Conservation (phyloP, 345 rosid species). For the Psidium guajava region DNA sequence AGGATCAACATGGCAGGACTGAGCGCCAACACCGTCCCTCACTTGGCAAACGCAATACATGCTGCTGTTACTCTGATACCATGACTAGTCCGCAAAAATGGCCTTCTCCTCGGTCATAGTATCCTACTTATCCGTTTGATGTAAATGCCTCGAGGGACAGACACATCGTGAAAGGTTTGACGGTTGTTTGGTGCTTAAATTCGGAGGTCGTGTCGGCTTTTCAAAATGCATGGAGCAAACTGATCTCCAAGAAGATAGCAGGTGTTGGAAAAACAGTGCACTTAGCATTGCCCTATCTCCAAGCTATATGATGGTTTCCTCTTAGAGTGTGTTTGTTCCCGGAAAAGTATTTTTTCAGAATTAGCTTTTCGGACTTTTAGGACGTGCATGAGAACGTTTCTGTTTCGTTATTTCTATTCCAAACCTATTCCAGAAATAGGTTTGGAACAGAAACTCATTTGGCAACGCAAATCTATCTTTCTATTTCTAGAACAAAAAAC, state of each 20-base stretch:
- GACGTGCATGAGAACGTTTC: too few relatives aligned
- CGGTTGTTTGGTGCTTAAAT: neutral
- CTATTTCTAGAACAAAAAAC: too few relatives aligned
- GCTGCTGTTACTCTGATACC: conserved; percentile 15
- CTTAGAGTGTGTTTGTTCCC: neutral
- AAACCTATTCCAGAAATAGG: too few relatives aligned
- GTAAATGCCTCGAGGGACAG: neutral
- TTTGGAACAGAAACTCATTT: too few relatives aligned
- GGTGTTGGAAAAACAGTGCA: neutral
- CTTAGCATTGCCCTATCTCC: neutral
- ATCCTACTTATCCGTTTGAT: neutral
- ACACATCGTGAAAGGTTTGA: neutral
- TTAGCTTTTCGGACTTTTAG: too few relatives aligned
- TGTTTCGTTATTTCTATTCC: too few relatives aligned
- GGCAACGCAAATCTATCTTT: too few relatives aligned
- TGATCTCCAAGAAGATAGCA: neutral
- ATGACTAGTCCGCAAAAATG: neutral
- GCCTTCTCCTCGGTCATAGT: neutral
- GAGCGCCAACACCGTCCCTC: conserved; percentile 22
- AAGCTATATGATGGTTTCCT: neutral
- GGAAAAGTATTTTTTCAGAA: too few relatives aligned
- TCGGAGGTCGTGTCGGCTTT: neutral
- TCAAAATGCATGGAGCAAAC: neutral
- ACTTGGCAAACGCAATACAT: conserved; percentile 41
- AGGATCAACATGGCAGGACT: conserved; percentile 50